Evolutionary conservation across 768 basidiomycete species (phyloP).

Genomic region (Leccinellum rugosiceps): DNA sequence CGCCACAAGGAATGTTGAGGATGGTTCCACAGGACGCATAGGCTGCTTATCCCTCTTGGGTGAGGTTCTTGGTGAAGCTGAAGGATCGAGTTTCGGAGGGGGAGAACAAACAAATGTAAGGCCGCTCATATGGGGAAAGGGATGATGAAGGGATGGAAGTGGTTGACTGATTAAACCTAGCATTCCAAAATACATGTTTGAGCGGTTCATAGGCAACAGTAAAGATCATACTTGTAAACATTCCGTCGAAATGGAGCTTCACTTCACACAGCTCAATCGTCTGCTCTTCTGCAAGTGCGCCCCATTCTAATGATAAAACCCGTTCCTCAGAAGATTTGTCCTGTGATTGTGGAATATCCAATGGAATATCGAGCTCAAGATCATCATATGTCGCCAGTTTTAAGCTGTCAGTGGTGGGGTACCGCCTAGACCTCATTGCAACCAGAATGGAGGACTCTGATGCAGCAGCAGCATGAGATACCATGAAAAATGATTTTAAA

Average conservation of each 20-base stretch:
- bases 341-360: constrained; percentile 22
- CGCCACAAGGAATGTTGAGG: constrained; percentile 46
- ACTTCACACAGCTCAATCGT: constrained; percentile 62
- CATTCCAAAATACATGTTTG: constrained; percentile 2
- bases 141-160: constrained; percentile 42
- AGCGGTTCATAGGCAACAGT: background rate
- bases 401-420: constrained; percentile 38
- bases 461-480: constrained; percentile 4
- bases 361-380: constrained; percentile 39
- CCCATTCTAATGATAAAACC: constrained; percentile 38
- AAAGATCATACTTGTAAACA: constrained; percentile 38
- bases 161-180: constrained; percentile 44
- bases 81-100: constrained; percentile 26
- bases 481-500: background rate
- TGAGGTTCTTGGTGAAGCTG: constrained; percentile 24
- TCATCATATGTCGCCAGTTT: constrained; percentile 30
- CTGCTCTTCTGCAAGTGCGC: constrained; percentile 57
- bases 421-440: constrained; percentile 56
- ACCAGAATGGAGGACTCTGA: constrained; percentile 57
- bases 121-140: constrained; percentile 36
- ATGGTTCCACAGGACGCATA: constrained; percentile 23
- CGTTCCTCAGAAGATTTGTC: constrained; percentile 22
- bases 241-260: constrained; percentile 46
- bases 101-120: constrained; percentile 47
- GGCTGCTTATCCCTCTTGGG: constrained; percentile 27